Evolutionary conservation across 2,329 filamentous ascomycete genomes (phyloP).

Genomic region (Scedosporium dehoogii): DNA sequence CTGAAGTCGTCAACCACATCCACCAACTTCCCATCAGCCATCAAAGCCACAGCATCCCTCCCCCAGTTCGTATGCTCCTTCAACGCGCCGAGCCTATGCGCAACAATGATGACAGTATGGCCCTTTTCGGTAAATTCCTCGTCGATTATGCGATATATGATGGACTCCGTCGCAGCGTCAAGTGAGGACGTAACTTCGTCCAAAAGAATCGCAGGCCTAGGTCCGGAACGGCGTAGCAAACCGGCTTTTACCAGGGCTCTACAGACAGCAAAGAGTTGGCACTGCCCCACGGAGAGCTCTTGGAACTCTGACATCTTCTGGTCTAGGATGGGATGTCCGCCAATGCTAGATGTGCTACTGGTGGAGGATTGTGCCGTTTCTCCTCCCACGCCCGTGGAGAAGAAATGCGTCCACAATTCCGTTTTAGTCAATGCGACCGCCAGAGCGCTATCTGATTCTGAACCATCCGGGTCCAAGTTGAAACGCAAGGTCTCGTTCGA

Average conservation of each 20-base stretch:
- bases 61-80: constrained; percentile 14
- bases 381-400: neutral
- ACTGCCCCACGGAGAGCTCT: constrained; percentile 21
- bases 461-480: constrained; percentile 32
- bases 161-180: constrained; percentile 21
- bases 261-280: constrained; percentile 22
- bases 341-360: neutral
- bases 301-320: constrained; percentile 15
- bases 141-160: constrained; percentile 20
- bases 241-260: constrained; percentile 18
- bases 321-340: constrained; percentile 15
- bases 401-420: neutral
- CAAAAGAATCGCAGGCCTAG: constrained; percentile 21
- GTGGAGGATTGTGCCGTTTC: neutral
- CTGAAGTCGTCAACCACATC: constrained; percentile 17
- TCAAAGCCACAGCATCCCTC: constrained; percentile 16
- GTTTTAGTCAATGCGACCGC: neutral
- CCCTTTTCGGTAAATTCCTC: constrained; percentile 13
- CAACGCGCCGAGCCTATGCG: constrained; percentile 21
- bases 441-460: neutral
- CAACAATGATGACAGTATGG: constrained; percentile 24
- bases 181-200: constrained; percentile 23
- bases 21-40: constrained; percentile 10
- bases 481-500: constrained; percentile 30
- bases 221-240: constrained; percentile 5